Evolutionary conservation across 805 yeast genomes (phyloP), one percentile per base, ranked within the genome.

Genomic region (Monosporozyma aquatica): DNA sequence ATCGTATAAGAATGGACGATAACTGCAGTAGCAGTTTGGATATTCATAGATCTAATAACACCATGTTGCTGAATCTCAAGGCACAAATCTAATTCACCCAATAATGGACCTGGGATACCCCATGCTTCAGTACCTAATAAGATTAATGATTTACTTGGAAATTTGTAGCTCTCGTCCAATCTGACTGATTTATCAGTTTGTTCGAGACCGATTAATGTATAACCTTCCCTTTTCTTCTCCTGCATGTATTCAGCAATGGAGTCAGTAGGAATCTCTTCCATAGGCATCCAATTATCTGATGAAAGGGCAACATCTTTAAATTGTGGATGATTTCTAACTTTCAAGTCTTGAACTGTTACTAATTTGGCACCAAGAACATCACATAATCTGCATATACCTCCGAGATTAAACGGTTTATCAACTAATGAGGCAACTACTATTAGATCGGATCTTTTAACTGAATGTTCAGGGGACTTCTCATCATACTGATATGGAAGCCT

Each of bases 271-370:
- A 89, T 95, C 58, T 87, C 90, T 6, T 67, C 57, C 78, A 89
- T 80, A 1, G 97, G 97, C 92, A 87, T 84, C 97, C 97, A 90
- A 44, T 74, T 69, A 51, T 89, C 97, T 0, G 97, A 95, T 0
- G 97, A 87, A 8, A 89, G 95, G 0, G 97, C 95, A 24, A 92
- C 97, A 48, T 70, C 78, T 54, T 78, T 82, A 66, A 89, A 89
- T 46, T 83, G 89, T 1, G 76, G 71, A 53, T 80, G 74, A 7
- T 72, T 65, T 43, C 74, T 74, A 5, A 85, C 81, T 23, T 71
- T 59, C 20, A 80, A 55, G 52, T 87, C 95, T 52, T 85, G 75
- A 26, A 90, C 66, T 0, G 95, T 83, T 61, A 89, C 66, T 49
- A 79, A 62, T 1, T 90, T 89, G 3, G 87, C 96, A 5, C 97